Conservation (phyloP, 1,284 basidiomycete genomes). For the Fomitopsis betulina region DNA sequence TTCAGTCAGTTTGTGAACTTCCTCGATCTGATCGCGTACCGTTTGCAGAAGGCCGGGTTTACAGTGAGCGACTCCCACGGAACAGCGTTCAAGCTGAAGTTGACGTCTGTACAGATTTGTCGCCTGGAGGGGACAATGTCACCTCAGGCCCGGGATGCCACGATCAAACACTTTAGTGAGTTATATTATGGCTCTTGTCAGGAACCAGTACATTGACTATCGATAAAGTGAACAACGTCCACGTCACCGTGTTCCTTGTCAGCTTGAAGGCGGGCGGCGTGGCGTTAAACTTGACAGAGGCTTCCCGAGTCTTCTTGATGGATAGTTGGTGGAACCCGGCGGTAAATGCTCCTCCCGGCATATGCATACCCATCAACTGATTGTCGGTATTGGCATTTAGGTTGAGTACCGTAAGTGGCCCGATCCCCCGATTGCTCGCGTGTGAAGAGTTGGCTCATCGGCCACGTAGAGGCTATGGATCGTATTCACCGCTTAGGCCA, state of each 20-base stretch:
- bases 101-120: constrained; percentile 64
- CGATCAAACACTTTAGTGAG: constrained; percentile 92
- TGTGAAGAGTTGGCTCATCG: constrained; percentile 11
- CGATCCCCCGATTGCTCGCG: background rate
- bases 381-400: constrained; percentile 23
- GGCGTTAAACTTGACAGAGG: constrained; percentile 90
- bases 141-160: constrained; percentile 92
- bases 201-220: constrained; percentile 1
- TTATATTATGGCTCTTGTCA: constrained; percentile 5
- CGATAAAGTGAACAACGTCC: constrained; percentile 81
- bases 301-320: constrained; percentile 90
- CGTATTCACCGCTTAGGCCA: constrained; percentile 92
- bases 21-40: constrained; percentile 87
- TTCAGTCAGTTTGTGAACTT: constrained; percentile 95
- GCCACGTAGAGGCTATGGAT: constrained; percentile 86
- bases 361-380: background rate
- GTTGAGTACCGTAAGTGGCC: constrained; percentile 64
- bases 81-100: background rate
- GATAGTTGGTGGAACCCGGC: constrained; percentile 94
- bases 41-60: constrained; percentile 90
- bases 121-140: constrained; percentile 97
- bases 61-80: constrained; percentile 37
- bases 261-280: constrained; percentile 96
- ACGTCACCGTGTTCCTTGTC: constrained; percentile 96
- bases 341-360: constrained; percentile 32